Evolutionary conservation across 2,329 filamentous ascomycete genomes (phyloP), one percentile per base, ranked within the genome.

Genomic region (Akanthomyces uredinophilus): DNA sequence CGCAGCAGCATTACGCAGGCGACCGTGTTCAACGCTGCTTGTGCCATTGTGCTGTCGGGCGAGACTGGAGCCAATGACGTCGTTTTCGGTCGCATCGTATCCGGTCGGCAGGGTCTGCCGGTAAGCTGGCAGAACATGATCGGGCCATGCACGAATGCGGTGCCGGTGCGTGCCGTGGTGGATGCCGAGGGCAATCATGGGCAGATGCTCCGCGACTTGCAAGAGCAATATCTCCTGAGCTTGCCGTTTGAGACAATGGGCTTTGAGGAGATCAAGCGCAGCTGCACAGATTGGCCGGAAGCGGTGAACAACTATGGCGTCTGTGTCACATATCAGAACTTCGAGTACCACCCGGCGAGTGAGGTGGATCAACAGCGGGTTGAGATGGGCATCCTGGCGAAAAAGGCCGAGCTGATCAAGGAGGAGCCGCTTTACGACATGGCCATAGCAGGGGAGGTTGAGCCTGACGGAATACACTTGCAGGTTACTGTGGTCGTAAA

Each of bases 61-160:
- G 32, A 61, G 2, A 56, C 64, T 1, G 29, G 56, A 1, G 60
- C 60, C 0, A 32, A 24, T 0, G 62, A 69, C 10, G 62, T 69
- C 2, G 54, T 69, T 43, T 68, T 69, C 3, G 64, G 67, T 16
- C 62, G 63, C 1, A 61, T 68, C 27, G 66, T 69, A 0, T 69
- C 66, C 1, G 66, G 68, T 2, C 63, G 67, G 7, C 63, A 68
- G 18, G 63, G 58, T 0, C 20, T 67, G 0, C 22, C 67, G 0
- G 47, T 51, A 6, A 53, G 16, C 47, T 65, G 61, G 14, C 67
- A 68, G 22, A 44, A 64, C 14, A 62, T 69, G 2, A 55, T 69
- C n/a, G 27, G 47, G 8, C 55, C 51, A n/a, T 65, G 64, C 56
- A 46, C 57, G 6, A 66, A 61, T 27, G 57, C 41, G 13, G 54